Evolutionary conservation across 257 asterid genomes (phyloP).

Genomic region (Capsicum pubescens): DNA sequence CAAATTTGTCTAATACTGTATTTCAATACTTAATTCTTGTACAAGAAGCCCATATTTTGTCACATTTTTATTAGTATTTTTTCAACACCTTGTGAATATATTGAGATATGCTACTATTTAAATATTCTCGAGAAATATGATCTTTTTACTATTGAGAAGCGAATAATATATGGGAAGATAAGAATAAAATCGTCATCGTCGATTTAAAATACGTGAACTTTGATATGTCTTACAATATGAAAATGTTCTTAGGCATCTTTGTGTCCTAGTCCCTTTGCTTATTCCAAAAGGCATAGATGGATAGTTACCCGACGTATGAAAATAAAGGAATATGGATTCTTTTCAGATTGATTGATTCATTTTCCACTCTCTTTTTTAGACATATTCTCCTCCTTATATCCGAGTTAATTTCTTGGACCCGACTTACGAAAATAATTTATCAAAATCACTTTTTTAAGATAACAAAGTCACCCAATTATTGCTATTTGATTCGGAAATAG

Average conservation of each 20-base stretch:
- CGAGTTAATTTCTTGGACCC: too few species aligned
- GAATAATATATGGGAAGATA: conserved; percentile 10
- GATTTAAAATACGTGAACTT: background rate
- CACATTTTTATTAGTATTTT: background rate
- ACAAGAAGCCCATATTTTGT: conserved; percentile 13
- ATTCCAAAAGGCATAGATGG: background rate
- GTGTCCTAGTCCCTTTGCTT: background rate
- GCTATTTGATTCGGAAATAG: too few species aligned
- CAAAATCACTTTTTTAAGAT: too few species aligned
- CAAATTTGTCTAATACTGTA: background rate
- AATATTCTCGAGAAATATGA: conserved; percentile 4
- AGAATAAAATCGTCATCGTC: background rate
- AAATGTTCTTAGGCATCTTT: background rate
- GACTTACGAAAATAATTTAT: too few species aligned
- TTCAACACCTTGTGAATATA: background rate
- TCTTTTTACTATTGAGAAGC: background rate
- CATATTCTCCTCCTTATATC: too few species aligned
- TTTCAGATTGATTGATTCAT: too few species aligned
- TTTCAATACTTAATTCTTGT: conserved; percentile 4
- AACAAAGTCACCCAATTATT: too few species aligned
- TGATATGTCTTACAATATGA: background rate
- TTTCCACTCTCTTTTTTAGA: too few species aligned
- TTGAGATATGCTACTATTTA: background rate
- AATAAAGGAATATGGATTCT: background rate
- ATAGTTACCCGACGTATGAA: too few species aligned